phyloP scores from a whole-genome alignment of 2,329 filamentous ascomycete species.

The Aphanocladium album region DNA sequence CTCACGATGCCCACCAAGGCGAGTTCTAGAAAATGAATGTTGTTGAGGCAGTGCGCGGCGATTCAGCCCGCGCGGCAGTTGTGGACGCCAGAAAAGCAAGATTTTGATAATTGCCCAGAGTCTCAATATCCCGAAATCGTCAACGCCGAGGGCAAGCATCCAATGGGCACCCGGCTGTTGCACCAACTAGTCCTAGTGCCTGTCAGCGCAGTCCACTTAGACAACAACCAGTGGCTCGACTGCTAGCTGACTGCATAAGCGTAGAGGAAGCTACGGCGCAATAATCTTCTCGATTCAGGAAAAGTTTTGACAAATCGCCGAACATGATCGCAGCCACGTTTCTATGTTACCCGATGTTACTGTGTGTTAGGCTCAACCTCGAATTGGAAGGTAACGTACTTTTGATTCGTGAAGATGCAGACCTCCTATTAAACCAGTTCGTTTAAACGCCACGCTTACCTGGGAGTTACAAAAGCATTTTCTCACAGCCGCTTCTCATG shows the following conservation, averaged over 20 bases:
- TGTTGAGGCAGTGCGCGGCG: not conserved
- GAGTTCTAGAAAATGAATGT: not conserved
- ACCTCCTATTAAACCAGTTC: not conserved
- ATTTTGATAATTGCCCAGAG: not conserved
- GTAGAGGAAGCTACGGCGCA: not conserved
- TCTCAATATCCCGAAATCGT: not conserved
- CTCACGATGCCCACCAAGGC: not conserved
- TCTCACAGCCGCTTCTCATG: not conserved
- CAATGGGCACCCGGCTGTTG: not conserved
- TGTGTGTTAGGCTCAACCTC: not conserved
- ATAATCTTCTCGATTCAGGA: not conserved
- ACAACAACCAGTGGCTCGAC: not conserved
- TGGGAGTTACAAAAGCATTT: not conserved
- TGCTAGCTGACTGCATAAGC: slow-evolving; percentile 5
- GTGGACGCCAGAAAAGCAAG: not conserved
- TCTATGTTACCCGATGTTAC: not conserved
- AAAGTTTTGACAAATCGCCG: not conserved
- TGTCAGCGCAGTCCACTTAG: slow-evolving; percentile 5
- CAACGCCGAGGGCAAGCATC: not conserved
- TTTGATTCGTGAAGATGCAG: not conserved
- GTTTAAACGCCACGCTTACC: not conserved
- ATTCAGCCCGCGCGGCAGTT: not conserved
- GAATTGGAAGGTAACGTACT: not conserved
- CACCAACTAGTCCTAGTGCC: not conserved
- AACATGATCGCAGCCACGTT: not conserved